These are phyloP conservation scores for Linnemannia hyalina DNA, from an alignment of 192 early-diverging fungal species.

Conservation along the genomic window DNA sequence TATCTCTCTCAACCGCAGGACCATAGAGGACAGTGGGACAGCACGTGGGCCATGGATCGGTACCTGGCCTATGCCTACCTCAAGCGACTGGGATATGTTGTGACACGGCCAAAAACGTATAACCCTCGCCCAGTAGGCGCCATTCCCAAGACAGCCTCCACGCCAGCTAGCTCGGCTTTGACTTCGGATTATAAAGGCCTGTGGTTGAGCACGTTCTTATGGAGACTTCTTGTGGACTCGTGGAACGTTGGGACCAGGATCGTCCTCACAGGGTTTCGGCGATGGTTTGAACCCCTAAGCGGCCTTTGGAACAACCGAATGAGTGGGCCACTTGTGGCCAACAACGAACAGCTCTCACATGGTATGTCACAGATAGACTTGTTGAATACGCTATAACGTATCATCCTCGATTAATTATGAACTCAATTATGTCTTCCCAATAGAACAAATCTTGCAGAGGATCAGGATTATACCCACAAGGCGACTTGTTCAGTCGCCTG, in stretches of 20 bases:
- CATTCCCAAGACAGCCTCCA: background rate
- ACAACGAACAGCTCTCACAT: constrained; percentile 16
- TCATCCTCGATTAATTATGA: background rate
- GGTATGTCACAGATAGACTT: background rate
- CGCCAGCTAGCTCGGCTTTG: background rate
- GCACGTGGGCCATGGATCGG: constrained; percentile 19
- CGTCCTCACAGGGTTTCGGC: background rate
- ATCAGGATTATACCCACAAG: constrained; percentile 50
- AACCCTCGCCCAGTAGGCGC: background rate
- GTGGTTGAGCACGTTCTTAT: background rate
- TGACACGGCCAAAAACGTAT: constrained; percentile 50
- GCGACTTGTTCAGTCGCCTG: background rate
- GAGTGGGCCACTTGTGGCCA: constrained; percentile 21
- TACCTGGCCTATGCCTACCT: constrained; percentile 62
- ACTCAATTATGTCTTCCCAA: background rate
- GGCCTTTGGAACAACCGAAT: background rate
- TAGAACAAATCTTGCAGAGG: constrained; percentile 51
- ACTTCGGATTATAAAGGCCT: background rate
- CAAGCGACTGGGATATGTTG: constrained; percentile 66
- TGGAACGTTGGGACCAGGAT: background rate
- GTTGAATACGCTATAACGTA: background rate
- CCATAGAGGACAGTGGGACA: background rate
- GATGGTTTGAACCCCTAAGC: background rate
- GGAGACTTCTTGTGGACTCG: background rate
- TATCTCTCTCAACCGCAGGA: constrained; percentile 5